Conservation (phyloP, 805 yeast species). For the Yamadazyma ubonensis region DNA sequence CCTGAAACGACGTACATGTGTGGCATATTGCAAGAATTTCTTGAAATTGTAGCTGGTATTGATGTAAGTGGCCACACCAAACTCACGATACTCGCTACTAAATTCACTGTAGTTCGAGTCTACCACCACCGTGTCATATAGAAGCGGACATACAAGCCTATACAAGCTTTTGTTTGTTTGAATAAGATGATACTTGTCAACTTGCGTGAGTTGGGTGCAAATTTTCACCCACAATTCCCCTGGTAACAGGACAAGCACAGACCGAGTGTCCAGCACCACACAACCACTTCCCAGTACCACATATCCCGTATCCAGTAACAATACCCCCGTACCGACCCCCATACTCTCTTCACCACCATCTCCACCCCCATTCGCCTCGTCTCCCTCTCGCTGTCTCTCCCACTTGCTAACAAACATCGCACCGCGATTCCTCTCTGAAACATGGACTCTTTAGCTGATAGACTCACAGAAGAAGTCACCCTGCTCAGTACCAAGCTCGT, state of each 20-base stretch:
- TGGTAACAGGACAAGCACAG: too few species aligned
- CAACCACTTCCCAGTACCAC: too few species aligned
- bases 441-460: conserved; percentile 18
- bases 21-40: conserved; percentile 25
- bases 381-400: too few species aligned
- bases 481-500: conserved; percentile 58
- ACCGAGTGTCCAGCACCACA: too few species aligned
- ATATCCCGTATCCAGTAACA: too few species aligned
- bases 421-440: neutral
- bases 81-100: conserved; percentile 25
- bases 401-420: neutral
- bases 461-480: conserved; percentile 56
- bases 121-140: conserved; percentile 40
- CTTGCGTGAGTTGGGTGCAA: too few species aligned
- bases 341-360: too few species aligned
- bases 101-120: conserved; percentile 38
- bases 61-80: conserved; percentile 13
- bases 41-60: conserved; percentile 39
- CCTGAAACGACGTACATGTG: conserved; percentile 24
- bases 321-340: too few species aligned
- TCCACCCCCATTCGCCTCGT: too few species aligned
- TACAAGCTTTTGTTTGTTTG: conserved; percentile 29
- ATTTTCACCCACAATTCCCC: too few species aligned
- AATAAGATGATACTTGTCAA: conserved; percentile 34
- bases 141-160: conserved; percentile 28